A percentile compares a stretch with the other conserved stretches of the same genome.
Evolutionary conservation across 2,329 filamentous ascomycete genomes (phyloP).

Genomic region (Pestalotiopsis sp.): DNA sequence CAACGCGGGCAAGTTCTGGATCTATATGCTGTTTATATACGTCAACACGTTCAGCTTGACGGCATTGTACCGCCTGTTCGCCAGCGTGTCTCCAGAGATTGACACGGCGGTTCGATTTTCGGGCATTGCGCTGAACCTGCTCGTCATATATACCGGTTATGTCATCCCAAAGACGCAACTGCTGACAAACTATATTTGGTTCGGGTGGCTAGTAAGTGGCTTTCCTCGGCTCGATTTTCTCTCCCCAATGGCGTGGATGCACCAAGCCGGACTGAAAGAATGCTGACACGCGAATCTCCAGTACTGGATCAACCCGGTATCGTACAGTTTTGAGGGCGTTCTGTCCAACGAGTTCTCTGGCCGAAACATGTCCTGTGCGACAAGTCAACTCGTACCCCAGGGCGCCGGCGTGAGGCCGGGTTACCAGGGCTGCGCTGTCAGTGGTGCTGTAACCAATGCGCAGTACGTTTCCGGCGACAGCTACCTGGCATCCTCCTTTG

Average conservation of each 20-base stretch:
- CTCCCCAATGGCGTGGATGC: neutral
- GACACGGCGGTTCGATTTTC: constrained; percentile 65
- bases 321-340: constrained; percentile 67
- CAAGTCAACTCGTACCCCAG: constrained; percentile 48
- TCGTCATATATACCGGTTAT: constrained; percentile 71
- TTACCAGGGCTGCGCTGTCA: constrained; percentile 59
- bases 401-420: constrained; percentile 41
- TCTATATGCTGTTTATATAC: constrained; percentile 61
- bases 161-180: constrained; percentile 60
- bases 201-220: constrained; percentile 57
- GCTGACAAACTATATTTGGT: constrained; percentile 66
- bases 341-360: constrained; percentile 57
- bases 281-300: neutral
- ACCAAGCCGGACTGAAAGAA: neutral
- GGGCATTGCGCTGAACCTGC: constrained; percentile 58
- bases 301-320: constrained; percentile 66
- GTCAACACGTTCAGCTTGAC: constrained; percentile 31
- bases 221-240: neutral
- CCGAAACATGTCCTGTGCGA: constrained; percentile 51
- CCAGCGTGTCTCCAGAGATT: constrained; percentile 40
- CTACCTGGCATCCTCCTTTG: constrained; percentile 56
- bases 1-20: constrained; percentile 69
- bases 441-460: constrained; percentile 52
- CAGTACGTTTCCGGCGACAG: constrained; percentile 53
- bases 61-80: constrained; percentile 35